These are phyloP conservation scores for Phytophthora pseudosyringae DNA, from an alignment of 352 stramenopile genomes.

Conservation along the genomic window DNA sequence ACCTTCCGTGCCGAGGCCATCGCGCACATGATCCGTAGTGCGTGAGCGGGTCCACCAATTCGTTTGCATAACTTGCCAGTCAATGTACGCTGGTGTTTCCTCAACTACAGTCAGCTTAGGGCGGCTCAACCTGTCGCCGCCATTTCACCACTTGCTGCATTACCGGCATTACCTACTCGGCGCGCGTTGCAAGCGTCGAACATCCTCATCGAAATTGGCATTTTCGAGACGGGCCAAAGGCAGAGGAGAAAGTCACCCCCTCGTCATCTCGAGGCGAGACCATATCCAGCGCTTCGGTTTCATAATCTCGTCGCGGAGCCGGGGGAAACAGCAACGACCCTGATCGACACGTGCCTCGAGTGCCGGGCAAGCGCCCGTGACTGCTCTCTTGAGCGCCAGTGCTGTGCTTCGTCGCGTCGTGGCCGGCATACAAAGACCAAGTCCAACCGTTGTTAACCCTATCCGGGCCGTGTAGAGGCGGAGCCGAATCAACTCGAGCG, in stretches of 20 bases:
- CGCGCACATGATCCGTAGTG: conserved; percentile 14
- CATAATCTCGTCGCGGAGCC: background rate
- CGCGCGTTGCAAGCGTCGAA: conserved; percentile 22
- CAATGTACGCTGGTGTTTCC: background rate
- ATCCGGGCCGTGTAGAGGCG: conserved; percentile 5
- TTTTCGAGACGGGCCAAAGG: background rate
- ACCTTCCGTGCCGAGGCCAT: conserved; percentile 26
- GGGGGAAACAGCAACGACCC: background rate
- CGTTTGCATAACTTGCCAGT: background rate
- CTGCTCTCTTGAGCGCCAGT: conserved; percentile 17
- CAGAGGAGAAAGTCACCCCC: background rate
- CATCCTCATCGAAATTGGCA: conserved; percentile 24
- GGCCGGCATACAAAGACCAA: conserved; percentile 5
- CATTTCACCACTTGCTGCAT: conserved; percentile 23
- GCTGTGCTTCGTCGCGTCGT: conserved; percentile 11
- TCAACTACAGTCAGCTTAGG: too few relatives aligned
- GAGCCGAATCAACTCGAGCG: background rate
- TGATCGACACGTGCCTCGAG: conserved; percentile 1
- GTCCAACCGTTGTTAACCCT: background rate
- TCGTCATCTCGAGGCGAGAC: background rate
- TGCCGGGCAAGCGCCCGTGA: too few relatives aligned
- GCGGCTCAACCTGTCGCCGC: background rate
- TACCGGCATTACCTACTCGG: conserved; percentile 6
- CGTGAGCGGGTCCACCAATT: background rate
- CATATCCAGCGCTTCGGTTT: conserved; percentile 3